Conservation (phyloP, 257 asterid genomes). For the Scutellaria barbata region DNA sequence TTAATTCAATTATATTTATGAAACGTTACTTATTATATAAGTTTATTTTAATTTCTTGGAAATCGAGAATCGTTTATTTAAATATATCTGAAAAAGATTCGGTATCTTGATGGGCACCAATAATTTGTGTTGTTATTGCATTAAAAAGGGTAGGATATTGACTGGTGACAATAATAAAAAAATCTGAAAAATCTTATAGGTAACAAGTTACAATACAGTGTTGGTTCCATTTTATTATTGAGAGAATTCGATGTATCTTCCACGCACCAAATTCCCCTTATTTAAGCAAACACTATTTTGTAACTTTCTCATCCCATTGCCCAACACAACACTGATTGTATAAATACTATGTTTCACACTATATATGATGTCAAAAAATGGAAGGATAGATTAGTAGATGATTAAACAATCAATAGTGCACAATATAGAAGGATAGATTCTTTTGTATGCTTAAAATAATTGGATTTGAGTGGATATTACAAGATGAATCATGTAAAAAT, state of each 20-base stretch:
- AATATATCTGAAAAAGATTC: slow-evolving; percentile 13
- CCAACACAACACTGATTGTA: background rate
- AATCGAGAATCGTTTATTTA: background rate
- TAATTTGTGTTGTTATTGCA: slow-evolving; percentile 8
- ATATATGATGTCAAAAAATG: background rate
- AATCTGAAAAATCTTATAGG: background rate
- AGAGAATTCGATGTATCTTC: slow-evolving; percentile 18
- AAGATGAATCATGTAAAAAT: too few relatives aligned
- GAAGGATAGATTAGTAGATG: too few relatives aligned
- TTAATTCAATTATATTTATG: too few relatives aligned
- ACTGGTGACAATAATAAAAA: slow-evolving; percentile 5
- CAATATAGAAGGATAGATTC: too few relatives aligned
- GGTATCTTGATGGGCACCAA: background rate
- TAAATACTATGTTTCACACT: too few relatives aligned
- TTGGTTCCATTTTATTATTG: background rate
- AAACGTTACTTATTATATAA: too few relatives aligned
- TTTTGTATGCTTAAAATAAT: too few relatives aligned
- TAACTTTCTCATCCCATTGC: slow-evolving; percentile 8
- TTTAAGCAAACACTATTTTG: slow-evolving; percentile 10
- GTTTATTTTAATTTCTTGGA: background rate
- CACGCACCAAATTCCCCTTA: background rate
- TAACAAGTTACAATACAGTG: background rate
- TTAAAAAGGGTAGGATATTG: background rate
- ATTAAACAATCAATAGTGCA: too few relatives aligned
- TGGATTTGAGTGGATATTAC: too few relatives aligned